These are phyloP conservation scores for Haplosporangium gracile DNA, from an alignment of 192 early-diverging fungal species.

Conservation along the genomic window DNA sequence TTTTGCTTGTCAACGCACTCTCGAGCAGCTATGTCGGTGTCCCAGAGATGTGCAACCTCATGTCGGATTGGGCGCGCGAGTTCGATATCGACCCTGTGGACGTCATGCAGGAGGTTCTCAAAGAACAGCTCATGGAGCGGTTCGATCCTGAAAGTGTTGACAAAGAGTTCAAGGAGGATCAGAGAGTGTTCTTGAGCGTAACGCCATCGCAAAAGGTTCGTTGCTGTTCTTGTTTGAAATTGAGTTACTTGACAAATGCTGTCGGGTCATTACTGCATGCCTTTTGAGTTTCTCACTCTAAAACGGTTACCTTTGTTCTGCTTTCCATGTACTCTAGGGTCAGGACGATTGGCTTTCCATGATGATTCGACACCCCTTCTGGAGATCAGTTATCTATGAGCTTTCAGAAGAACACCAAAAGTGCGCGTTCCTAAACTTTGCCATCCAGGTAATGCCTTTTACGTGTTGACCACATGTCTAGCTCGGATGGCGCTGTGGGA, in stretches of 20 bases:
- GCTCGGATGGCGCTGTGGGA: too few species aligned
- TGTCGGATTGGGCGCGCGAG: conserved; percentile 54
- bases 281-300: background rate
- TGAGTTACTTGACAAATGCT: background rate
- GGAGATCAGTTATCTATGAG: conserved; percentile 77
- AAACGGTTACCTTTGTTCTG: too few species aligned
- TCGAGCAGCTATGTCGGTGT: conserved; percentile 66
- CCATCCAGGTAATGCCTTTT: conserved; percentile 63
- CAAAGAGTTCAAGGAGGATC: conserved; percentile 56
- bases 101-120: conserved; percentile 65
- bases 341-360: conserved; percentile 67
- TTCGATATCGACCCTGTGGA: conserved; percentile 58
- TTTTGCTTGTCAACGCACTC: conserved; percentile 63
- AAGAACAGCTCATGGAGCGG: conserved; percentile 67
- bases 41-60: conserved; percentile 67
- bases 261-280: background rate
- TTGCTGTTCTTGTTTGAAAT: background rate
- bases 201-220: background rate
- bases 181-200: background rate
- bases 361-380: conserved; percentile 71
- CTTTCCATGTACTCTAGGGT: conserved; percentile 21
- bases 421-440: conserved; percentile 72
- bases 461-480: too few species aligned
- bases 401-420: conserved; percentile 72
- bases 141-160: conserved; percentile 73